Evolutionary conservation across 2,329 filamentous ascomycete species (phyloP), one percentile per base, ranked within the genome.

Genomic region (Neurospora crassa): DNA sequence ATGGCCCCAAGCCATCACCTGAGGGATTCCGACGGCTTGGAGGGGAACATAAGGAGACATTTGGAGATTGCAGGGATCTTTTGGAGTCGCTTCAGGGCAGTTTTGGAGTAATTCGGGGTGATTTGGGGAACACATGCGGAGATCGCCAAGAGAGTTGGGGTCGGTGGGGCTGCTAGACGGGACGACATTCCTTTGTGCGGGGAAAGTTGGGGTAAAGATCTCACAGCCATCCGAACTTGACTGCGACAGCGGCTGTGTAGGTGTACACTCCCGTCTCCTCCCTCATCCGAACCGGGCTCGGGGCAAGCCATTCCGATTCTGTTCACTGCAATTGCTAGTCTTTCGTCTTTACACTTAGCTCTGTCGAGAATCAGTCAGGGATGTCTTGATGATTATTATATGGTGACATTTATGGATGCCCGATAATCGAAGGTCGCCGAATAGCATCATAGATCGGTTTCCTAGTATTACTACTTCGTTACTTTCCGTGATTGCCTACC

Each of bases 1-100:
- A 70, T 68, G 73, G 40, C 73, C 71, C 70, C 72, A 53, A 53
- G 45, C 6, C 6, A 20, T 29, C 45, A 20, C 20, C 45, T 24
- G 11, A n/a, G 45, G n/a, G 11, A 20, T 16, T 53, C 6, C 45
- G 12, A 16, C 20, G n/a, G 45, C 5, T 20, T 24, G 20, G 45
- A 24, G n/a, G 45, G 20, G 45, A 53, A 16, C 12, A 53, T 24
- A 20, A 53, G 45, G 20, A 53, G 20, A 53, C 3, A 16, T 4
- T 53, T 53, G 45, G 45, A 53, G 45, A 53, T 12, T 1, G 1
- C 45, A 53, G 20, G 45, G 45, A 20, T 24, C 45, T 24, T 53
- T 24, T 53, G 45, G 45, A 53, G 45, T 24, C 20, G 4, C n/a
- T 5, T 5, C 43, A 12, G n/a, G n/a, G n/a, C 10, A 10, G 1